These are phyloP conservation scores for Colletotrichum aenigma DNA, from an alignment of 2,329 filamentous ascomycete species.

Conservation along the genomic window DNA sequence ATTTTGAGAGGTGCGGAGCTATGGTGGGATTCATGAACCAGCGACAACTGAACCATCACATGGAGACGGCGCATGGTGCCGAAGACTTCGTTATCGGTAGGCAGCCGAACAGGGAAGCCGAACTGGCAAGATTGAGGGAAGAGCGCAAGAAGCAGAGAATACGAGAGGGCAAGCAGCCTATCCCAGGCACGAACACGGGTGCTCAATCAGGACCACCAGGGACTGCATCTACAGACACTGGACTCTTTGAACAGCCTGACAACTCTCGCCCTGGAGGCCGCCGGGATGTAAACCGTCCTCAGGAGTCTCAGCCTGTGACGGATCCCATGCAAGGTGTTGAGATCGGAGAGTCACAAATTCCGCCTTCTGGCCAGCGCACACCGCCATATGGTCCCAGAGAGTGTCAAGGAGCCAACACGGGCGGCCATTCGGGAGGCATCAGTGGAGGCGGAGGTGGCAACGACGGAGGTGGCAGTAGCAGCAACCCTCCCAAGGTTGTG, in stretches of 20 bases:
- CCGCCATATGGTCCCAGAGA: not conserved
- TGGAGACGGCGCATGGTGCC: slow-evolving; percentile 6
- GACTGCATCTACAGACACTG: not conserved
- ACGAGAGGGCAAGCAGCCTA: not conserved
- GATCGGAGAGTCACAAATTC: not conserved
- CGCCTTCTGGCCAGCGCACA: not conserved
- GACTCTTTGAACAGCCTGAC: not conserved
- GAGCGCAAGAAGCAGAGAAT: not conserved
- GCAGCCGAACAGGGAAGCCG: not conserved
- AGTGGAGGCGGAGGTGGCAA: not conserved
- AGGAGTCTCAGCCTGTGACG: not conserved
- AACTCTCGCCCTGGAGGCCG: not conserved
- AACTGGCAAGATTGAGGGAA: not conserved
- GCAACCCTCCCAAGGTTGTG: not conserved
- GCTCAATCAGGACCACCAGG: not conserved
- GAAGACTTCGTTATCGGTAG: not conserved
- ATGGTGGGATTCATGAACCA: slow-evolving; percentile 23
- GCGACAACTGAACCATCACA: slow-evolving; percentile 16
- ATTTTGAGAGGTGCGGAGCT: slow-evolving; percentile 20
- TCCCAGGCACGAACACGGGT: not conserved
- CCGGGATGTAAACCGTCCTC: not conserved
- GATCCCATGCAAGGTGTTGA: not conserved
- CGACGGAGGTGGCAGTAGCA: not conserved
- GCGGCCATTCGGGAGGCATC: not conserved
- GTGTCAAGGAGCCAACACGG: not conserved